Evolutionary conservation across 2,329 filamentous ascomycete species (phyloP), one percentile per base, ranked within the genome.

Genomic region (Aspergillus eucalypticola): DNA sequence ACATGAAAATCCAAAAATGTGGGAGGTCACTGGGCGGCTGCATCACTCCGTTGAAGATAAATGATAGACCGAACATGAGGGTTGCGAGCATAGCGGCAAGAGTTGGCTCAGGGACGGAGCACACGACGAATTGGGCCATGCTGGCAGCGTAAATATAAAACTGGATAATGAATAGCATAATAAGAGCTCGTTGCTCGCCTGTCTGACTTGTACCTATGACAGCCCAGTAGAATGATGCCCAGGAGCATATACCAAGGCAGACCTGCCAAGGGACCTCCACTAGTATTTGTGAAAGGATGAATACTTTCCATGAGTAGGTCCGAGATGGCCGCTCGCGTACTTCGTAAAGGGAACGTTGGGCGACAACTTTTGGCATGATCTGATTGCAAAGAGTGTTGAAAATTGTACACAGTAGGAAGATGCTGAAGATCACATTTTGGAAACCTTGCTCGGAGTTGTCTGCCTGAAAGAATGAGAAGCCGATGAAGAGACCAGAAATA

Each of bases 181-280:
- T 89, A 7, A 94, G 84, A 1, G 80, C 89, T 7, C 38, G 51
- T 90, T 90, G 35, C 91, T 90, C 68, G 90, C 85, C 5, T 83
- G 75, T 2, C 87, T 83, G 60, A 86, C 79, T 62, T 90, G 84
- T 83, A 0, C 81, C 80, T 13, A 81, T 76, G 1, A 96, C 86
- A 1, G 92, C 91, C 74, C 95, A 96, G 81, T 96, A 96, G 86
- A 90, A 94, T 75, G 83, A 88, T 71, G 91, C 83, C 79, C 82
- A 96, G 81, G 93, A 89, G 65, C 95, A 76, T 13, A 88, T 82
- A 3, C 88, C 85, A 84, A 91, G 68, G 25, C 95, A 75, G 0
- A 87, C 84, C 75, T 95, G 92, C 89, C 90, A 96, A 0, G 91
- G 90, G 1, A 96, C 77, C 74, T 96, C 92, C 59, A 92, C 90